Base-by-base conservation (phyloP, 805 yeast species). In the Candida chilensis region DNA sequence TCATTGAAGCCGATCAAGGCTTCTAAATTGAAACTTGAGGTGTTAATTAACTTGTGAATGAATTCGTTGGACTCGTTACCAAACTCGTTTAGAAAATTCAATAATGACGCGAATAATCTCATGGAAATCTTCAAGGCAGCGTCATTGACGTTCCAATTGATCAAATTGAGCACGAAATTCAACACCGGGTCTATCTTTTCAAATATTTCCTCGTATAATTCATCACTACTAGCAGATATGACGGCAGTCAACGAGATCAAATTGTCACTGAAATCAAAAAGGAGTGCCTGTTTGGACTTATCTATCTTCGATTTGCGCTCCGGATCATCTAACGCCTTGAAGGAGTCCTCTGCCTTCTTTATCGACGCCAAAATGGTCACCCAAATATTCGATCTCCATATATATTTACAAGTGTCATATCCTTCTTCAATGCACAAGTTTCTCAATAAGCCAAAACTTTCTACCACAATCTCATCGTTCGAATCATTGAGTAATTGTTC, bases 401-500 rank as follows among this genome's bases (percentile, higher is more conserved):
- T 50, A 49, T 71, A 74, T 14, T 73, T 70, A 17, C 86, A 74
- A 21, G 85, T 69, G 38, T 85, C 94, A 42, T 84, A 78, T 14
- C 96, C 96, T 54, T 87, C 95, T 46, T 85, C 95, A 31, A 85
- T 64, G 3, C 81, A 78, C 33, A 90, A 47, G 47, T 82, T 86
- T 48, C 95, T 70, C 38, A 92, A 57, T 16, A 90, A 59, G 1
- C 95, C 96, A 42, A 74, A 78, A 1, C 90, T 66, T 43, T 82
- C 94, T 14, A 82, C 81, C 13, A 83, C 79, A 27, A 85, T 73
- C 40, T 86, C 95, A 33, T 76, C 78, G 39, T 78, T 55, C 14
- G 66, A 47, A 47, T 85, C 95, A 27, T 70, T 71, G 15, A 88
- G 52, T 18, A 78, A 63, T 35, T 77, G 75, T 15, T 77, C 76